Evolutionary conservation across 768 basidiomycete species (phyloP), one percentile per base, ranked within the genome.

Genomic region (Pleurotus pulmonarius): DNA sequence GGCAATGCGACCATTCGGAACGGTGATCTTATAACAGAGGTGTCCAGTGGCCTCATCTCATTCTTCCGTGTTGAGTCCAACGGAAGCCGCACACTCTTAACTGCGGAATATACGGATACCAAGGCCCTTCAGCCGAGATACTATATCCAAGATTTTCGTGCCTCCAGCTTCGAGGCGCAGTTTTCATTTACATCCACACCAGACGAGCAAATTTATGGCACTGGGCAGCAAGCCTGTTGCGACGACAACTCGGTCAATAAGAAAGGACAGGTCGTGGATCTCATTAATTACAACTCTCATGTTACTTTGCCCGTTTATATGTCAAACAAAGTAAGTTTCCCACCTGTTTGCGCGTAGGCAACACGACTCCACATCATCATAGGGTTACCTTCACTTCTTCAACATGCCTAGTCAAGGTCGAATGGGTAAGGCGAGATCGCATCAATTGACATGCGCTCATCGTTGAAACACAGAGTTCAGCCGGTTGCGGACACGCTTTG

Each of bases 161-260:
- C 68, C 4, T 65, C 63, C 24, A 69, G 64, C 47, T 74, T 72
- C 55, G 55, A 64, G 16, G 69, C 69, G 22, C 58, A 68, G 37
- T 73, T 72, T 60, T 61, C 65, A 15, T 73, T 73, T 58, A 61
- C 63, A 11, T 62, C 69, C 4, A 63, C 67, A 56, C 65, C 69
- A 12, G 65, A 69, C 22, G 73, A 74, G 47, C 69, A 70, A 56
- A 68, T 74, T 55, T 73, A 68, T 59, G 73, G 72, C 3, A 60
- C 64, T 5, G 73, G 73, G 2, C 71, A 74, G 58, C 73, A 73
- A 44, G 65, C 71, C 8, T 73, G 72, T 56, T 73, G 72, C 58
- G 68, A 65, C 12, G 72, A 73, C 48, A 61, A 72, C 56, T 64
- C 69, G 0, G 67, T 74, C 2, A 73, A 73, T 57, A 71, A 73